Evolutionary conservation across 2,329 filamentous ascomycete genomes (phyloP), one percentile per base, ranked within the genome.

Genomic region (Sordariomycetes sp.): DNA sequence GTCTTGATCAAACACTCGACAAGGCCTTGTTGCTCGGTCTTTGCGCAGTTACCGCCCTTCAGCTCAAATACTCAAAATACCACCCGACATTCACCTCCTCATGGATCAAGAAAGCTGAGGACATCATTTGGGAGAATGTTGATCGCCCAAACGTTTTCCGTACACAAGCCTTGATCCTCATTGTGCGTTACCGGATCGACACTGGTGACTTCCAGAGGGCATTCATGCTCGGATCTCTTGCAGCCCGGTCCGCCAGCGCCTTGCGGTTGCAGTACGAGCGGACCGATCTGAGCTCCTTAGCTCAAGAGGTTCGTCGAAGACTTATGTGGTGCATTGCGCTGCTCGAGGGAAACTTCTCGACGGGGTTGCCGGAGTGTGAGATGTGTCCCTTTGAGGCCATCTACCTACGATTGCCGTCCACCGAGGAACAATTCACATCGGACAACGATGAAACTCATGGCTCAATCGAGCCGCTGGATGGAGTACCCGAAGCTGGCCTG

Each of bases 121-220:
- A 49, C 1, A 48, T 65, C 35, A 63, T 69, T 24, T 47, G 67
- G 33, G 46, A 55, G 9, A 58, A 61, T 16, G 49, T 70, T 4
- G 66, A 69, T 39, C 58, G 59, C 35, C 64, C 66, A 1, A 65
- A 63, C 2, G 65, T 66, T 5, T 57, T 66, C 33, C 61, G 62
- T 30, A 59, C 67, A 55, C 55, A 58, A 27, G 49, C 54, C 3
- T 40, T 57, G 0, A 28, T 56, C 9, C 43, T 57, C 3, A 33
- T 51, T 7, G 44, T 57, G 1, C 42, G 45, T 14, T 55, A 51
- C 32, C 45, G 43, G 8, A 48, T 53, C 32, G 46, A 53, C 27
- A 45, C 43, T 1, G 51, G 53, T 1, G 35, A 39, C 2, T 55
- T 55, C n/a, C 49, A 53, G 30, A 39, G 47, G 25, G 54, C 50